Evolutionary conservation across 176 grass and related monocot species (phyloP), one percentile per base, ranked within the genome.

Genomic region (Rhynchospora breviuscula): DNA sequence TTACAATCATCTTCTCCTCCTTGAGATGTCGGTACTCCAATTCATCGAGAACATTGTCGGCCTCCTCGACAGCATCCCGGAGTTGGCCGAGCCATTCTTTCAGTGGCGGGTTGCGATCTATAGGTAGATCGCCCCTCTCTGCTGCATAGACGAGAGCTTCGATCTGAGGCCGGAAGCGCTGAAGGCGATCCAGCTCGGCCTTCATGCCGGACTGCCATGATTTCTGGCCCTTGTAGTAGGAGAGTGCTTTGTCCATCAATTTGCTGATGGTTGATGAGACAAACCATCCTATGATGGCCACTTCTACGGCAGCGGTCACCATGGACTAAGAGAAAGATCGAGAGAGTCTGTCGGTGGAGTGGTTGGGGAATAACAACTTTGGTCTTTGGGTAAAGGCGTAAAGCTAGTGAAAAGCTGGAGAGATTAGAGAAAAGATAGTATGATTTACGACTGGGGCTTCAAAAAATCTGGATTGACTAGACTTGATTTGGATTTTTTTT

Each of bases 41-140:
- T 25, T 84, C 81, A 61, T 88, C 81, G 7, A 88, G 40, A 31
- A 88, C 46, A 72, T 60, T 33, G 9, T 84, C 87, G 3, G 81
- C 81, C 13, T 52, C 73, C 9, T 88, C 46, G 0, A 33, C 49
- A 0, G 66, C 85, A 56, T 87, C 79, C 49, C 23, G 10, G 14
- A 87, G 78, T 21, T 5, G 3, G 11, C 73, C 18, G 18, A 88
- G 74, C 86, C 86, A 88, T 26, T 48, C 6, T 53, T 35, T 22
- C 25, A 88, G 23, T 33, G 1, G 49, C 6, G 80, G 67, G 33
- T 33, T 23, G 2, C 3, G 5, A 12, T 3, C 0, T 4, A 10
- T 6, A 14, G 0, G 47, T 1, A 15, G 17, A 75, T 75, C 2
- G 3, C 85, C 79, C 12, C 17, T 14, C 53, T 87, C 85, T 10